Evolutionary conservation across 768 basidiomycete genomes (phyloP), one percentile per base, ranked within the genome.

Genomic region (Cystobasidium onofrii): DNA sequence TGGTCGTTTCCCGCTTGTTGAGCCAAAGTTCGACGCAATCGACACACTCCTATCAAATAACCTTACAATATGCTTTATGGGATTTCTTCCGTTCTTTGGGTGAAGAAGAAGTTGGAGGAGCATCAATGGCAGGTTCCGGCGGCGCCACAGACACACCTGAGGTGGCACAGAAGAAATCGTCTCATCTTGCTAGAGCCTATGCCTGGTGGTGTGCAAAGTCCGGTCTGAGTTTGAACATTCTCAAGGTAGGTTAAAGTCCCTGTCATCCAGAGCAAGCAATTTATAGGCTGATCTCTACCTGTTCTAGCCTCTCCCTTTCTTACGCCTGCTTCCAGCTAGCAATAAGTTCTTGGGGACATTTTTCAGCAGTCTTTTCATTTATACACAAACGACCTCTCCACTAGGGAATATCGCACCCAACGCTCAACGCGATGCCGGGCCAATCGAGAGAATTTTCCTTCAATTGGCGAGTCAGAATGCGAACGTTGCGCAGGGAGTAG

Each of bases 171-270:
- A 65, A 78, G 64, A 86, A 88, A 66, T 80, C 87, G 67, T 82
- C 80, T 39, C 94, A 97, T 78, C 82, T 92, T 4, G 93, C 94
- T 15, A 87, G 85, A 77, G 89, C 89, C 6, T 91, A 91, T 76
- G 92, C 87, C 0, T 99, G 94, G 92, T 92, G 91, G 87, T 86
- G 96, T 50, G 90, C 91, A 3, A 92, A 92, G 80, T 90, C 89
- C 75, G 87, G 86, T 13, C 83, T 90, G 33, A 84, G 87, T 27
- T 82, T 98, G 57, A 84, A 86, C 0, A 86, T 96, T 9, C 83
- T 98, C 71, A 97, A 97, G 86, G 94, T 94, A 72, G 72, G 81
- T 75, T 31, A 27, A 46, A 62, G 13, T 36, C 18, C 20, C n/a
- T n/a, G 4, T 50, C 20, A 4, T 20, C 10, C 41, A 43, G 18